A percentile compares a stretch with the other conserved stretches of the same genome.
phyloP scores from a whole-genome alignment of 805 yeast species.

The Hemisphaericaspora nanyangensis region DNA sequence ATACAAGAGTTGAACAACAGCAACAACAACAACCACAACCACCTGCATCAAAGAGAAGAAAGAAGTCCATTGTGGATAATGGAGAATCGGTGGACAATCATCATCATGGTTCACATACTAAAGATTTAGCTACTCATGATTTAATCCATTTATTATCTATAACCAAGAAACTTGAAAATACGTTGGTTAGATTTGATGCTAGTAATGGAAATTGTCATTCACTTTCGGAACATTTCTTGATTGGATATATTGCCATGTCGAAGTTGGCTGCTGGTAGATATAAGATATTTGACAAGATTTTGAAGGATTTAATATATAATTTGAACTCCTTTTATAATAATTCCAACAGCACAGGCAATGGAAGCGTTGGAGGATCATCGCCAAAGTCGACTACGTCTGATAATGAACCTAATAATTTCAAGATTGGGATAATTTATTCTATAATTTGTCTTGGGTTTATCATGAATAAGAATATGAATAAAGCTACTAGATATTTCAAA shows the following conservation, averaged over 20 bases:
- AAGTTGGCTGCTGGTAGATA: constrained; percentile 10
- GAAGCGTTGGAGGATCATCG: background rate
- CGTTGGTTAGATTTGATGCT: constrained; percentile 11
- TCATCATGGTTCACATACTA: background rate
- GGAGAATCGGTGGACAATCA: background rate
- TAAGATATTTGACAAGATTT: constrained; percentile 17
- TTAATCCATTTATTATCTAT: constrained; percentile 27
- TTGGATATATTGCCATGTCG: constrained; percentile 26
- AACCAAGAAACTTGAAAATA: constrained; percentile 19
- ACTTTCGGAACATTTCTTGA: constrained; percentile 26
- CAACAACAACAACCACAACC: background rate
- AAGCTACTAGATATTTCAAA: constrained; percentile 37
- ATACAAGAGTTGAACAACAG: background rate
- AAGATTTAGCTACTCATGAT: constrained; percentile 11
- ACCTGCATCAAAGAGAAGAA: background rate
- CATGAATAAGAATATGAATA: constrained; percentile 19
- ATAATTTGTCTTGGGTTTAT: constrained; percentile 43
- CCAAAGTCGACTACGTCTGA: background rate
- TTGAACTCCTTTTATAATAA: constrained; percentile 16
- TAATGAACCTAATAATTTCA: constrained; percentile 26
- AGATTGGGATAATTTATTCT: constrained; percentile 38
- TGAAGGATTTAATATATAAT: constrained; percentile 19
- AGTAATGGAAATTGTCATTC: constrained; percentile 11
- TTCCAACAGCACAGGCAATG: background rate
- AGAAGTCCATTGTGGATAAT: constrained; percentile 1